Conservation (phyloP, 306 rosid genomes). For the Datisca glomerata region DNA sequence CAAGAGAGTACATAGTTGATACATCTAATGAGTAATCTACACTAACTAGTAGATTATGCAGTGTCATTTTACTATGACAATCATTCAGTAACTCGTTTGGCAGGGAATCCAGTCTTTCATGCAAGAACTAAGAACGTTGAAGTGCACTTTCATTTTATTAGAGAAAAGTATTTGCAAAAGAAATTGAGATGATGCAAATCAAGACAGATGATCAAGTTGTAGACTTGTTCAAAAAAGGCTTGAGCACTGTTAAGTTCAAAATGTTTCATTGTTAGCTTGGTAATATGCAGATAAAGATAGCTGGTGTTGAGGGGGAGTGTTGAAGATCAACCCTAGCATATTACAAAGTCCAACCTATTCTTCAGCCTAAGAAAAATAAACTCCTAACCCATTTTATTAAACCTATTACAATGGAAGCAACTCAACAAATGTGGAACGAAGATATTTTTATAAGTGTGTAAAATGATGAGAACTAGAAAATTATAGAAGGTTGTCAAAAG, state of each 20-base stretch:
- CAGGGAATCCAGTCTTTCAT: slow-evolving; percentile 1
- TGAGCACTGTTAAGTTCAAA: not conserved
- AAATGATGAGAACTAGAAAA: no score
- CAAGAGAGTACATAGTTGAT: no score
- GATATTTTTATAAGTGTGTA: no score
- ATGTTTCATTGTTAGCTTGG: not conserved
- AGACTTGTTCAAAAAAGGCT: not conserved
- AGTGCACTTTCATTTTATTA: slow-evolving; percentile 1
- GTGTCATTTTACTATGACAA: not conserved
- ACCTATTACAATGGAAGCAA: no score
- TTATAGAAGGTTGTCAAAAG: no score
- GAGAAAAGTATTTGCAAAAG: slow-evolving; percentile 1
- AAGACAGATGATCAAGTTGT: not conserved
- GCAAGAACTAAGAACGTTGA: not conserved
- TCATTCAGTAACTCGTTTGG: not conserved
- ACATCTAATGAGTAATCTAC: not conserved
- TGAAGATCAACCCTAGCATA: no score
- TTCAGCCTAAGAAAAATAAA: no score
- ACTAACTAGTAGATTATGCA: not conserved
- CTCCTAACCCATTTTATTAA: no score
- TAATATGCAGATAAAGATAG: not conserved
- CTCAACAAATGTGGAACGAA: no score
- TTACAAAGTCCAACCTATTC: no score
- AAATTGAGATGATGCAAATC: not conserved
- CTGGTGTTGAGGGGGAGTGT: not conserved